Conservation (phyloP, 306 rosid species). For the Castanea mollissima region DNA sequence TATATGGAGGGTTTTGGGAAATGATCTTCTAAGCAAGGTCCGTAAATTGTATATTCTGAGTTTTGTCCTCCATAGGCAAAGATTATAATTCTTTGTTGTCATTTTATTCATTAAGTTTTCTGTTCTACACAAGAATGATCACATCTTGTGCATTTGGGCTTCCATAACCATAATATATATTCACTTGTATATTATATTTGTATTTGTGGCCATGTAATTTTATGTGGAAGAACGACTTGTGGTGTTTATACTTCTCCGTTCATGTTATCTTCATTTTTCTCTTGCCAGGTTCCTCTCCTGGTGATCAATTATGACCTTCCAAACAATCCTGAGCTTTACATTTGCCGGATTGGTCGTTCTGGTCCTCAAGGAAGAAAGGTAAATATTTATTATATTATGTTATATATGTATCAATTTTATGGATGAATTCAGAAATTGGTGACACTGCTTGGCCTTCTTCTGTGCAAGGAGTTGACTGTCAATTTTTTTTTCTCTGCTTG, state of each 20-base stretch:
- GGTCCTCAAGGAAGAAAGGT: slow-evolving; percentile 99
- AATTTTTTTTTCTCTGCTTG: too few relatives aligned
- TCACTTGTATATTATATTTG: not conserved
- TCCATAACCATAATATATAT: not conserved
- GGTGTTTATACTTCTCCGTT: slow-evolving; percentile 3
- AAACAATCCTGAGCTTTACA: slow-evolving; percentile 92
- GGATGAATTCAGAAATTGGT: not conserved
- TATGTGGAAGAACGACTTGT: not conserved
- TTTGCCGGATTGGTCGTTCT: slow-evolving; percentile 89
- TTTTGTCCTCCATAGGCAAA: not conserved
- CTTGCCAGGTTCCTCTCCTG: slow-evolving; percentile 63
- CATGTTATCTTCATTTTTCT: not conserved
- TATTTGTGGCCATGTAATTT: not conserved
- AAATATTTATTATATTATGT: not conserved
- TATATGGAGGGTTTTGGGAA: not conserved
- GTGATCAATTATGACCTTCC: slow-evolving; percentile 97
- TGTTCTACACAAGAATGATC: not conserved
- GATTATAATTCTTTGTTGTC: not conserved
- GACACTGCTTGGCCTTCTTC: not conserved
- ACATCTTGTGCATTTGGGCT: not conserved
- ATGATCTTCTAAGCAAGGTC: not conserved
- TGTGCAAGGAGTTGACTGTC: not conserved
- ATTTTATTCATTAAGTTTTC: not conserved
- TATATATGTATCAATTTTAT: not conserved
- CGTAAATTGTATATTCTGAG: not conserved